These are phyloP conservation scores for Hygrocybe coccinea DNA, from an alignment of 768 basidiomycete species.

Conservation along the genomic window DNA sequence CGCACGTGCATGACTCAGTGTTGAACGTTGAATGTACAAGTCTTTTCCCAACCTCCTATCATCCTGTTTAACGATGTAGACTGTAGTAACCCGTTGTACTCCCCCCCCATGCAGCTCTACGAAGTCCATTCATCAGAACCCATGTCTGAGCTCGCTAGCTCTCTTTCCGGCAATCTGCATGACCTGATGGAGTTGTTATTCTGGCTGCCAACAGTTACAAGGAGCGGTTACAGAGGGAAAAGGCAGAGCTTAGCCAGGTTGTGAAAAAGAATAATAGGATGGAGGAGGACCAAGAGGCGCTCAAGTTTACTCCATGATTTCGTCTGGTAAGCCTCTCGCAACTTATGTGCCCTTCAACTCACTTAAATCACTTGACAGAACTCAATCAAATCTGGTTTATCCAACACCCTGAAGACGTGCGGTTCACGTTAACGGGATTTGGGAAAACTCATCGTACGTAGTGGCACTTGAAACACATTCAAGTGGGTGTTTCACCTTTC, in stretches of 20 bases:
- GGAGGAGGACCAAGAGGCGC: slow-evolving; percentile 3
- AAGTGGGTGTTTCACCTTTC: slow-evolving; percentile 12
- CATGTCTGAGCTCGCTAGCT: too few species aligned
- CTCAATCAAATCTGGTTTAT: slow-evolving; percentile 12
- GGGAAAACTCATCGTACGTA: slow-evolving; percentile 9
- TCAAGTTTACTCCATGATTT: slow-evolving; percentile 9
- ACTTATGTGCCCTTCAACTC: slow-evolving; percentile 10
- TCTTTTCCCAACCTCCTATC: too few species aligned
- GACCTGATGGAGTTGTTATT: too few species aligned
- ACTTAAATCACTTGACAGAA: slow-evolving; percentile 11
- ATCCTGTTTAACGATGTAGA: too few species aligned
- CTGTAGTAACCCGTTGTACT: too few species aligned
- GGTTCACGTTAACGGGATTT: neutral
- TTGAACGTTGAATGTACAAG: too few species aligned
- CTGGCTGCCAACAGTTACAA: slow-evolving; percentile 6
- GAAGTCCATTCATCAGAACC: too few species aligned
- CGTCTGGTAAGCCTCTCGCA: slow-evolving; percentile 7
- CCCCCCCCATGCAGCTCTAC: too few species aligned
- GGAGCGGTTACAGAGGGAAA: slow-evolving; percentile 8
- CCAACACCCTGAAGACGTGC: slow-evolving; percentile 6
- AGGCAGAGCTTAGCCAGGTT: slow-evolving; percentile 8
- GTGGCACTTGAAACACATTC: slow-evolving; percentile 9
- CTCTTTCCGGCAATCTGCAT: too few species aligned
- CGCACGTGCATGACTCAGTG: too few species aligned
- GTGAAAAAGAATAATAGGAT: slow-evolving; percentile 5